Evolutionary conservation across 345 rosid species (phyloP), one percentile per base, ranked within the genome.

Genomic region (Gossypium raimondii): DNA sequence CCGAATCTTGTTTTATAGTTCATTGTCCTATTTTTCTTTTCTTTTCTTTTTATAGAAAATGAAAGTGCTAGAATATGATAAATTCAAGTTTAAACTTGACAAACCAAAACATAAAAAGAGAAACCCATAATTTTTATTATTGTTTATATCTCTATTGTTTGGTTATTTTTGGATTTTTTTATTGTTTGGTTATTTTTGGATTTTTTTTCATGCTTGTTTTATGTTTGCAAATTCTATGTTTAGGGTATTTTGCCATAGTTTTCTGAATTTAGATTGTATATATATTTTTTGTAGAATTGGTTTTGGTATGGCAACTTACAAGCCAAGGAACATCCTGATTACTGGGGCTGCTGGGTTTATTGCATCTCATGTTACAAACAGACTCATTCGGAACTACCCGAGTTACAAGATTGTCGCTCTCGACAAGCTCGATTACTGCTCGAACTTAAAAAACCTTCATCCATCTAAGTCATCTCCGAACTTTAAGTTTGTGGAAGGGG

Each of bases 361-460:
- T 60, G 92, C 89, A 9, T 88, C 84, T 71, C 92, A 88, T 83
- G 89, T 88, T 2, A 75, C 85, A 73, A 88, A 88, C 76, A 81
- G 94, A 34, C 92, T 93, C 73, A 76, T 87, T 27, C 83, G 93
- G 0, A 91, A 76, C 84, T 87, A 93, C 61, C 94, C 97, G 0
- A 84, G 84, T 41, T 93, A 93, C 89, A 93, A 93, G 62, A 88
- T 93, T 6, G 94, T 89, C 22, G 98, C 89, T 12, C 89, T 93
- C 4, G 94, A 93, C 85, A 93, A 93, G 77, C 97, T 91, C 25
- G 94, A 93, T 77, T 93, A 93, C 78, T 93, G 98, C 63, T 93
- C 98, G 2, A 93, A 88, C 67, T 84, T 89, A 77, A 88, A 88
- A 81, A 93, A 93, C 58, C 91, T 93, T 24, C 76, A 84, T 51